These are phyloP conservation scores for Corylus avellana DNA, from an alignment of 306 rosid species.

Conservation along the genomic window DNA sequence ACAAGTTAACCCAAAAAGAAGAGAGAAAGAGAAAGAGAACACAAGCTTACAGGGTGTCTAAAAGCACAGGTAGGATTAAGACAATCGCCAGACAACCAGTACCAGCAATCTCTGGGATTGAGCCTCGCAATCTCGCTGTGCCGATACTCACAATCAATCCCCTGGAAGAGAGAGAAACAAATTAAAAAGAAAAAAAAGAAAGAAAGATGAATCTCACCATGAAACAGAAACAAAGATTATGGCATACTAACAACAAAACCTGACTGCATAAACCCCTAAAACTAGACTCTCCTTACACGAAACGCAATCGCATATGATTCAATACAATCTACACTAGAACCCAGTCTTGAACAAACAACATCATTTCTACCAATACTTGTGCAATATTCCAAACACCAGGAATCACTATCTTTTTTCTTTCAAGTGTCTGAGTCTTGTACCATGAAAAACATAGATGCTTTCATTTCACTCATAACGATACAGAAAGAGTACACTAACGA, in stretches of 20 bases:
- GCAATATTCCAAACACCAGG: neutral
- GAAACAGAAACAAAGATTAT: neutral
- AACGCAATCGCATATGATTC: too few species aligned
- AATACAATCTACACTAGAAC: neutral
- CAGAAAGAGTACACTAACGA: neutral
- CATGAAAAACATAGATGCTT: neutral
- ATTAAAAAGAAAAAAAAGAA: neutral
- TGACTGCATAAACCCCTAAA: neutral
- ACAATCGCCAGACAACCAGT: conserved; percentile 80
- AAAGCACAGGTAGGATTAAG: conserved; percentile 78
- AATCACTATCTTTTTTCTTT: neutral
- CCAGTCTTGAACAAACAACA: neutral
- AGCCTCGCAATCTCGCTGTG: conserved; percentile 85
- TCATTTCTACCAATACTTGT: neutral
- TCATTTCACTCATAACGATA: neutral
- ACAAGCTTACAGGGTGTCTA: conserved; percentile 79
- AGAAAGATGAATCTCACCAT: neutral
- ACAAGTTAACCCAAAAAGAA: neutral
- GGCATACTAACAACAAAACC: neutral
- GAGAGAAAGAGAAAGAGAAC: neutral
- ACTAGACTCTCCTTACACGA: neutral
- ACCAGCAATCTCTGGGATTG: conserved; percentile 92
- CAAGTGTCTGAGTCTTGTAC: neutral
- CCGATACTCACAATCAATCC: conserved; percentile 82
- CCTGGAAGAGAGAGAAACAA: conserved; percentile 38